Conservation (phyloP, 2,329 filamentous ascomycete species). For the Penicillium psychrosexuale region DNA sequence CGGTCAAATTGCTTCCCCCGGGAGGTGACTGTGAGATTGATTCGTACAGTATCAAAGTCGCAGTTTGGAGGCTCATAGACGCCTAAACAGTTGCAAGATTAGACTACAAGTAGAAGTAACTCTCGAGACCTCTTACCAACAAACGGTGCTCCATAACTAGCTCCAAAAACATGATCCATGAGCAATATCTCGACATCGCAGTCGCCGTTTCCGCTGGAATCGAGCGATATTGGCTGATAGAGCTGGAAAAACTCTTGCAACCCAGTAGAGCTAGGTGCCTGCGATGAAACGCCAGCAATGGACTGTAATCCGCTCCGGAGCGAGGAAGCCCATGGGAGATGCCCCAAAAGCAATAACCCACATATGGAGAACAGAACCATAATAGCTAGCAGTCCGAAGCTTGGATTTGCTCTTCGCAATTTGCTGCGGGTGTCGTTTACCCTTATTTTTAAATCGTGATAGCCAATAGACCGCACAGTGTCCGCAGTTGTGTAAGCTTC, state of each 20-base stretch:
- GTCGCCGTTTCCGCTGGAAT: conserved; percentile 28
- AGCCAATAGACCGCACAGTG: neutral
- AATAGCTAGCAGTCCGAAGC: neutral
- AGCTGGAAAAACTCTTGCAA: conserved; percentile 66
- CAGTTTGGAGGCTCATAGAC: conserved; percentile 65
- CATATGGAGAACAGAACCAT: neutral
- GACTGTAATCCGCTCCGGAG: neutral
- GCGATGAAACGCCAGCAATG: neutral
- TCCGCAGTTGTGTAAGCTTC: neutral
- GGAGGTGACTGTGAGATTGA: conserved; percentile 73
- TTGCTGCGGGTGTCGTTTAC: neutral
- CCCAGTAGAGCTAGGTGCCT: conserved; percentile 4
- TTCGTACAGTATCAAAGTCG: conserved; percentile 68
- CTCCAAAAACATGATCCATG: conserved; percentile 68
- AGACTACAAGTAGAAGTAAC: neutral
- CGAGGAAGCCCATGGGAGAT: neutral
- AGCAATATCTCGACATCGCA: conserved; percentile 49
- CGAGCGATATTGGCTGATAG: conserved; percentile 60
- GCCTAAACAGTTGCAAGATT: conserved; percentile 40
- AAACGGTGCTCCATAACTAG: conserved; percentile 70
- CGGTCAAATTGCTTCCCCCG: conserved; percentile 73
- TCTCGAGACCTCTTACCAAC: conserved; percentile 52
- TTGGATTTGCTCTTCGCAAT: neutral
- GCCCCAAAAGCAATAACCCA: neutral
- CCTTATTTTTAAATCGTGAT: no score